phyloP scores from a whole-genome alignment of 257 asterid species.

The Mitragyna speciosa region DNA sequence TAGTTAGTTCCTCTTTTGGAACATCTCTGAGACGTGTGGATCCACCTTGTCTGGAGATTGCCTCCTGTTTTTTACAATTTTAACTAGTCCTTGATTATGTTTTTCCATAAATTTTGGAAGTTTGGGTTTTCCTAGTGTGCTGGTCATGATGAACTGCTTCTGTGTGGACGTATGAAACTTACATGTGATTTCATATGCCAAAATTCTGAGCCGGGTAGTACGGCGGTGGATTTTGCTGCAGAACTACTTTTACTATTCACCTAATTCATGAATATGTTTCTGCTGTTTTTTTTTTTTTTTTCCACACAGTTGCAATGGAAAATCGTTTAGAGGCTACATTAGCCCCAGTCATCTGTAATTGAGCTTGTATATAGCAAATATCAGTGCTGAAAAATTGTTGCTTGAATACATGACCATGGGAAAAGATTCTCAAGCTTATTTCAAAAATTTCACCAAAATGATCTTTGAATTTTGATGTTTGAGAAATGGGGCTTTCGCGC shows the following conservation, averaged over 20 bases:
- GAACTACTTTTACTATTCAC: background rate
- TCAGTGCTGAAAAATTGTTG: background rate
- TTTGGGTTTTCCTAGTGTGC: constrained; percentile 8
- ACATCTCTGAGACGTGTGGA: constrained; percentile 27
- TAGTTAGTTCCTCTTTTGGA: too few species aligned
- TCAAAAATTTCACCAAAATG: background rate
- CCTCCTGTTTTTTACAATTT: background rate
- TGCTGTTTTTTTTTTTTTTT: background rate
- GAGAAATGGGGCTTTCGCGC: background rate
- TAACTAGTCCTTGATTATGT: background rate
- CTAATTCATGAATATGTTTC: background rate
- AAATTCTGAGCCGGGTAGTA: constrained; percentile 41
- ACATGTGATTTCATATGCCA: constrained; percentile 53
- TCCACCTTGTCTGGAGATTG: background rate
- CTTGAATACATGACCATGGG: background rate
- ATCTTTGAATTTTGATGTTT: background rate
- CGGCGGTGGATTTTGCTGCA: background rate
- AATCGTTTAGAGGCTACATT: background rate
- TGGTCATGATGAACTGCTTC: constrained; percentile 47
- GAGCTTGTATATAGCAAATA: background rate
- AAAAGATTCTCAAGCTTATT: background rate
- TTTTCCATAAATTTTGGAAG: background rate
- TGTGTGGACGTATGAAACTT: constrained; percentile 73
- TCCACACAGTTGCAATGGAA: background rate
- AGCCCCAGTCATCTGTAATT: background rate